Evolutionary conservation across 2,329 filamentous ascomycete species (phyloP).

Genomic region (Anthostomella pinea): DNA sequence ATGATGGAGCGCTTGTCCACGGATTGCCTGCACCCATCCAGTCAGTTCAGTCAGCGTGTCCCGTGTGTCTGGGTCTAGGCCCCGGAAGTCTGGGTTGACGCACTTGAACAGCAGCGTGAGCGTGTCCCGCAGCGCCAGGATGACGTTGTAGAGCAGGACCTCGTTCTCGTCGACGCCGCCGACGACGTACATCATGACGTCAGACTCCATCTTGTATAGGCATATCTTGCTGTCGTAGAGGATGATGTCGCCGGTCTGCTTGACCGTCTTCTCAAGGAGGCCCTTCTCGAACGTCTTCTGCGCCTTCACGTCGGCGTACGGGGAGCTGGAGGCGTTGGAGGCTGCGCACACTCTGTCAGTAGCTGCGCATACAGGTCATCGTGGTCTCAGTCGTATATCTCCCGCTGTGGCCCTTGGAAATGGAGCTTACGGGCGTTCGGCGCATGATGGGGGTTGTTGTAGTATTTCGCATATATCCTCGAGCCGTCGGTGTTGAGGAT

Average conservation of each 20-base stretch:
- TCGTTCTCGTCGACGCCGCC: slow-evolving; percentile 93
- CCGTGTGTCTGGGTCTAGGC: no score
- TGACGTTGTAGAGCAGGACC: slow-evolving; percentile 90
- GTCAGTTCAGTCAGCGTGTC: slow-evolving; percentile 10
- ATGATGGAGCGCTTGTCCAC: slow-evolving; percentile 97
- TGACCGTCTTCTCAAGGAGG: slow-evolving; percentile 89
- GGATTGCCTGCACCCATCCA: slow-evolving; percentile 63
- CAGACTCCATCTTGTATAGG: slow-evolving; percentile 96
- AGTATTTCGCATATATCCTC: slow-evolving; percentile 80
- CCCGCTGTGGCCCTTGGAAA: not conserved
- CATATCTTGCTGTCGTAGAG: slow-evolving; percentile 96
- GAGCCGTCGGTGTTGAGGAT: slow-evolving; percentile 81
- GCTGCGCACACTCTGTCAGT: slow-evolving; percentile 32
- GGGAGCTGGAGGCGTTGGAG: slow-evolving; percentile 59
- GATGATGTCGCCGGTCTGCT: slow-evolving; percentile 93
- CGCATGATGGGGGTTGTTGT: slow-evolving; percentile 53
- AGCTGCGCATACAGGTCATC: no score
- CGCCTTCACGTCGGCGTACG: slow-evolving; percentile 85
- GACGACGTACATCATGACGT: slow-evolving; percentile 94
- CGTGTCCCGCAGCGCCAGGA: slow-evolving; percentile 85
- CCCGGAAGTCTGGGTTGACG: slow-evolving; percentile 27
- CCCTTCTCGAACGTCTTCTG: slow-evolving; percentile 98
- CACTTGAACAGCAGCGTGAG: slow-evolving; percentile 92
- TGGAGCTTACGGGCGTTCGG: slow-evolving; percentile 25
- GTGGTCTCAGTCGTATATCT: no score